A percentile compares a stretch with the other conserved stretches of the same genome.
Conservation (phyloP, 306 rosid genomes). For the Dryas octopetala region DNA sequence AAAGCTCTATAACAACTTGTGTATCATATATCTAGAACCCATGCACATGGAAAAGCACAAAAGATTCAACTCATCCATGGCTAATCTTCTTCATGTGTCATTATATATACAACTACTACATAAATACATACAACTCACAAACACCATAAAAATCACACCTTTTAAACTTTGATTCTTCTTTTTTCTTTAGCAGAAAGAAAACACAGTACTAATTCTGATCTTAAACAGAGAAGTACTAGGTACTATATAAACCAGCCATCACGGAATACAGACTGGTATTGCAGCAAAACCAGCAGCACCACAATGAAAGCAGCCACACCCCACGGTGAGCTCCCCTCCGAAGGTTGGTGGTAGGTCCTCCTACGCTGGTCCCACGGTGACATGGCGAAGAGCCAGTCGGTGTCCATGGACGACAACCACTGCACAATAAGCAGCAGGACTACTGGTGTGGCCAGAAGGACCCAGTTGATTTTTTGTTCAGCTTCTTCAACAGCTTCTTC, state of each 20-base stretch:
- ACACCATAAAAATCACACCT: not conserved
- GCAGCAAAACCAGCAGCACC: constrained; percentile 61
- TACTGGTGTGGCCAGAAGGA: constrained; percentile 54
- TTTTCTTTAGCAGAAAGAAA: not conserved
- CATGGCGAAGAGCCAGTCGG: constrained; percentile 41
- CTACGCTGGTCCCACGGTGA: constrained; percentile 55
- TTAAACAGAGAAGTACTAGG: not conserved
- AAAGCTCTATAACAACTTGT: not conserved
- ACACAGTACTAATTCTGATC: constrained; percentile 6
- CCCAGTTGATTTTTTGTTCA: constrained; percentile 52
- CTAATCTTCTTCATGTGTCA: not conserved
- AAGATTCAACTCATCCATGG: not conserved
- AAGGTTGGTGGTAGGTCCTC: constrained; percentile 40
- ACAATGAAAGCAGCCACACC: constrained; percentile 86
- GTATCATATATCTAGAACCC: not conserved
- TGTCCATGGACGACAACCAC: constrained; percentile 66
- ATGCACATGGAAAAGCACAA: not conserved
- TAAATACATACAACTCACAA: not conserved
- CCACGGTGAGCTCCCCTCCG: constrained; percentile 95
- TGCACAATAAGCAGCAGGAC: constrained; percentile 50
- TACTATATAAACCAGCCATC: constrained; percentile 56
- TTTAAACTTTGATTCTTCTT: no score
- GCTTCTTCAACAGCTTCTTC: constrained; percentile 60
- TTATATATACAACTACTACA: not conserved
- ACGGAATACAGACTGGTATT: constrained; percentile 61